A percentile compares a stretch with the other conserved stretches of the same genome.
These are phyloP conservation scores for Schizophyllum amplum DNA, from an alignment of 1,284 basidiomycete genomes.

Conservation along the genomic window DNA sequence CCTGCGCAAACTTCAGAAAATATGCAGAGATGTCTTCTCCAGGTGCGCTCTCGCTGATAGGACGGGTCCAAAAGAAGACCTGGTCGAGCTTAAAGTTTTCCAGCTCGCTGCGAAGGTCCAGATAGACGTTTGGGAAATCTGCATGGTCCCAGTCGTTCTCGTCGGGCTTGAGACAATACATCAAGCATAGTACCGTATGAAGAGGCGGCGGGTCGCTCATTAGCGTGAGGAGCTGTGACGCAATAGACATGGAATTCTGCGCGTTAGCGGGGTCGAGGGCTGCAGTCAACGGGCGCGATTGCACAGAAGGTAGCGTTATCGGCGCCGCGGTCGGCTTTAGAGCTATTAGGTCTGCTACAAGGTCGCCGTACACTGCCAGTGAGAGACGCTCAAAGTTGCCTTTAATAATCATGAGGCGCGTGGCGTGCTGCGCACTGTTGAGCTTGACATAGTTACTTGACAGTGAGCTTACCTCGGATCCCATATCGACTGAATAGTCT, in stretches of 20 bases:
- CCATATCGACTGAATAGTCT: slow-evolving; percentile 66
- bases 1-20: slow-evolving; percentile 41
- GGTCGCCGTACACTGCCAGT: slow-evolving; percentile 60
- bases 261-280: slow-evolving; percentile 53
- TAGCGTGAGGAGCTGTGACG: slow-evolving; percentile 48
- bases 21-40: slow-evolving; percentile 41
- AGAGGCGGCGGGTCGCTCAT: slow-evolving; percentile 56
- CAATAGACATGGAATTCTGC: slow-evolving; percentile 51
- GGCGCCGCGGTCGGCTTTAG: slow-evolving; percentile 25
- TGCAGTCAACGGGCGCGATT: slow-evolving; percentile 33
- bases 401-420: slow-evolving; percentile 71
- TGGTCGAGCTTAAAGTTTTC: slow-evolving; percentile 42
- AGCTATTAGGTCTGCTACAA: slow-evolving; percentile 28
- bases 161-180: slow-evolving; percentile 68
- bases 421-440: slow-evolving; percentile 46
- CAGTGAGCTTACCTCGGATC: slow-evolving; percentile 40
- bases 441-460: background rate
- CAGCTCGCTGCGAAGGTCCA: slow-evolving; percentile 31
- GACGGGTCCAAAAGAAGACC: slow-evolving; percentile 41
- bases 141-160: slow-evolving; percentile 70
- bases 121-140: slow-evolving; percentile 61
- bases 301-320: slow-evolving; percentile 27
- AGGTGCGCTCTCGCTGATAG: slow-evolving; percentile 46
- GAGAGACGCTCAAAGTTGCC: slow-evolving; percentile 61
- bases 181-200: slow-evolving; percentile 52